Evolutionary conservation across 305 asterid species (phyloP), one percentile per base, ranked within the genome.

Genomic region (Fraxinus floribunda): DNA sequence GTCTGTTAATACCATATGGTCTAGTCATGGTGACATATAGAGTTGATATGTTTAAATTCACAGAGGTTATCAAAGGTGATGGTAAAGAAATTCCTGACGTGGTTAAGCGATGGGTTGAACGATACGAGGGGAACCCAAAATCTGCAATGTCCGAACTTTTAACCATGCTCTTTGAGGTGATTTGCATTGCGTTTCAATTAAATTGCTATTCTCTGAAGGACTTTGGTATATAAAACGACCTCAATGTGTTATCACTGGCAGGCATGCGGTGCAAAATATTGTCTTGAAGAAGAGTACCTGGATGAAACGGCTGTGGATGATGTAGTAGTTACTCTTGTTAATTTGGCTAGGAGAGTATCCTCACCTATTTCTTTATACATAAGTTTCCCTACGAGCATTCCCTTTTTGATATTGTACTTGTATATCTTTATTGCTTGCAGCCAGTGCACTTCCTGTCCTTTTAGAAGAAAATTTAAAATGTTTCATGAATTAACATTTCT

Each of bases 201-300:
- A n/a, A 74, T 49, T 77, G 68, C 44, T 76, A 64, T 35, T 16
- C 16, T 66, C 9, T 13, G 75, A 68, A 29, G 29, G 55, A 83
- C 78, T 84, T 79, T 80, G 57, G 84, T 82, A 70, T 10, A 75
- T 66, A 62, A 36, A 64, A 26, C 46, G 80, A 57, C 46, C 78
- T 60, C 76, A 80, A 41, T 41, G 70, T 81, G 75, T 83, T 68
- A 46, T 86, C 75, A 70, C 77, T 26, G 75, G 83, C 91, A 96
- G 99, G 97, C 94, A 74, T 96, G 99, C n/a, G 98, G 99, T 83
- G 95, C 95, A 70, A 94, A 92, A 89, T 89, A 94, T 84, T 85
- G 68, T 83, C 90, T 92, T 77, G 87, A 84, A 57, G 97, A 93
- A 86, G 93, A 94, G 85, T 85, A 84, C 81, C 86, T 94, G 80